Evolutionary conservation across 805 yeast species (phyloP).

Genomic region (Maudiozyma bulderi): DNA sequence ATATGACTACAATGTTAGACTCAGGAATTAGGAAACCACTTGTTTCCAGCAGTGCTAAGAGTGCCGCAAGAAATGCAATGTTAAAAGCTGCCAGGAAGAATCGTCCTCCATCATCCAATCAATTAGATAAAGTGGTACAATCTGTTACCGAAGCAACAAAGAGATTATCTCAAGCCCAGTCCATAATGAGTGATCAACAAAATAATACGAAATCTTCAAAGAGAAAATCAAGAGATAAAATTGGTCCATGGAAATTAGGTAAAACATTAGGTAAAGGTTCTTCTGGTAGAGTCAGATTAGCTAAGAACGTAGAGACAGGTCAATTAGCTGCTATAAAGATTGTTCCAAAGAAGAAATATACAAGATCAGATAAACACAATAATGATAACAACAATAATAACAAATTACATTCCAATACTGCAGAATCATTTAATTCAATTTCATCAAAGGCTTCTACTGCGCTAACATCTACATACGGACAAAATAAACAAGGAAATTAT

Average conservation of each 20-base stretch:
- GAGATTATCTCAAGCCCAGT: constrained; percentile 26
- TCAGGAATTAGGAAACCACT: constrained; percentile 4
- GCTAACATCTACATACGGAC: constrained; percentile 4
- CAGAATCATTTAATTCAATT: constrained; percentile 5
- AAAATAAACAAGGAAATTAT: constrained; percentile 1
- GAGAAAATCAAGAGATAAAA: constrained; percentile 32
- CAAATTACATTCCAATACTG: constrained; percentile 5
- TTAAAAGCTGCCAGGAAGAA: constrained; percentile 4
- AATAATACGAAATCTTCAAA: constrained; percentile 22
- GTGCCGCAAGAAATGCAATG: constrained; percentile 24
- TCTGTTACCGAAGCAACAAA: constrained; percentile 30
- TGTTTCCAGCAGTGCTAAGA: constrained; percentile 17
- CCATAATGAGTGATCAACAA: constrained; percentile 11
- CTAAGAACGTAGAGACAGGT: constrained; percentile 59
- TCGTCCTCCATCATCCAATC: constrained; percentile 3
- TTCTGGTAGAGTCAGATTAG: constrained; percentile 69
- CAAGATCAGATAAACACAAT: constrained; percentile 8
- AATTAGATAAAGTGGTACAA: constrained; percentile 25
- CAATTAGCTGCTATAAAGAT: constrained; percentile 78
- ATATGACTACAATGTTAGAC: background rate
- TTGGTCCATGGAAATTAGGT: constrained; percentile 80
- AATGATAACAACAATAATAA: background rate
- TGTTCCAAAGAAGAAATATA: constrained; percentile 47
- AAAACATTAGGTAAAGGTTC: constrained; percentile 76
- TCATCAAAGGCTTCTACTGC: constrained; percentile 11